Evolutionary conservation across 192 early-diverging fungal genomes (phyloP), one percentile per base, ranked within the genome.

Genomic region (Gigaspora rosea): DNA sequence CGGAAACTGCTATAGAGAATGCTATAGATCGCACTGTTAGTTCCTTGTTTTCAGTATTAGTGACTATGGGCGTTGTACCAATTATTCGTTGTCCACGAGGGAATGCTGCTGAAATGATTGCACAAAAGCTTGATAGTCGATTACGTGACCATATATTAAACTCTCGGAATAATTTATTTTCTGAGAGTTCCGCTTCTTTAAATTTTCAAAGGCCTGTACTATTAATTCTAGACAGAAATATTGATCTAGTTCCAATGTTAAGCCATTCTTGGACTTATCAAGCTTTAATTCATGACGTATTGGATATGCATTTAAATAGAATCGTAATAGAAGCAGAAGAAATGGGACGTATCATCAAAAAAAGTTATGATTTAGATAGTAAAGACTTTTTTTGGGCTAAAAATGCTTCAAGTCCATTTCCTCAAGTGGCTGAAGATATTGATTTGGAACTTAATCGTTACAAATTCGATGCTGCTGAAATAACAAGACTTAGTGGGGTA

Each of bases 251-350:
- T 10, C 89, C 94, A 12, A 95, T 99, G 91, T 86, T 99, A 63
- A 91, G 85, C 71, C 98, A 99, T 82, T 94, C 97, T 10, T 99
- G 98, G 98, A 98, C 97, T 0, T 99, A 99, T 82, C 92, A 96
- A 76, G 94, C 95, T 1, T 86, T 99, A 33, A 89, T 99, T 13
- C 97, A 99, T 83, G 98, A 99, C 81, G 88, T 98, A 4, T 89
- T 96, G 51, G 94, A 96, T 52, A 90, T 99, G 88, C 92, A 91
- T 65, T 88, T 98, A 49, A 98, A 97, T 80, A 89, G 95, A 51
- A 89, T 99, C 63, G 80, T 86, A 1, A 81, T 95, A 59, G 83
- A 85, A 77, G 88, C 82, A 0, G 90, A 91, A 8, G 91, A 93
- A 35, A 85, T 91, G 64, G 95, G 90, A 4, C 83, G 83, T 32